Evolutionary conservation across 441 rosid species (phyloP).

Genomic region (Corymbia citriodora): DNA sequence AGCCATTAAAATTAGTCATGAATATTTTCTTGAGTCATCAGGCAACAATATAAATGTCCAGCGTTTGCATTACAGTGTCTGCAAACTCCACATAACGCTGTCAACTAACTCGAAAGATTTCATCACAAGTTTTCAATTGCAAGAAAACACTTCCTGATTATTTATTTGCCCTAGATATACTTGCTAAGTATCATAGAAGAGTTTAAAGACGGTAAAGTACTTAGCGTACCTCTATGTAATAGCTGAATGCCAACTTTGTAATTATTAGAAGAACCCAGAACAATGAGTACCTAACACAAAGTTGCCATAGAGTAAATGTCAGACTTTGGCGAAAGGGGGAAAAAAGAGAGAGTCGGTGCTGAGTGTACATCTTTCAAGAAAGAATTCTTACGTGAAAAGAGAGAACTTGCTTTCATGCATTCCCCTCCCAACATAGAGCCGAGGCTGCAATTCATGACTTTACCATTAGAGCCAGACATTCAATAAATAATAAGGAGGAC

Average conservation of each 20-base stretch:
- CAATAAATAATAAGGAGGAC: not conserved
- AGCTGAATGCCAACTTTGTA: slow-evolving; percentile 94
- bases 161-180: not conserved
- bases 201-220: not conserved
- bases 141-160: not conserved
- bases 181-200: not conserved
- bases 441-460: slow-evolving; percentile 54
- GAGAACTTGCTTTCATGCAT: slow-evolving; percentile 96
- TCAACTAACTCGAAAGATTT: not conserved
- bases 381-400: slow-evolving; percentile 71
- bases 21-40: not conserved
- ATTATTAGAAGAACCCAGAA: slow-evolving; percentile 86
- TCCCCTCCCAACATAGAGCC: slow-evolving; percentile 96
- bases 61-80: not conserved
- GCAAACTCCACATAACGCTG: not conserved
- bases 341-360: not conserved
- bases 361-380: slow-evolving; percentile 2
- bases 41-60: not conserved
- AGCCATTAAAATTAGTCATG: not conserved
- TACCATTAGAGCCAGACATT: not conserved
- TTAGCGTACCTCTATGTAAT: slow-evolving; percentile 75
- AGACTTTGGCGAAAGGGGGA: not conserved
- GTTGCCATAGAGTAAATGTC: slow-evolving; percentile 4
- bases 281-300: slow-evolving; percentile 67
- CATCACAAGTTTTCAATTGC: not conserved